Evolutionary conservation across 1,139 yeast genomes (phyloP), one percentile per base, ranked within the genome.

Genomic region (Pichia sp.): DNA sequence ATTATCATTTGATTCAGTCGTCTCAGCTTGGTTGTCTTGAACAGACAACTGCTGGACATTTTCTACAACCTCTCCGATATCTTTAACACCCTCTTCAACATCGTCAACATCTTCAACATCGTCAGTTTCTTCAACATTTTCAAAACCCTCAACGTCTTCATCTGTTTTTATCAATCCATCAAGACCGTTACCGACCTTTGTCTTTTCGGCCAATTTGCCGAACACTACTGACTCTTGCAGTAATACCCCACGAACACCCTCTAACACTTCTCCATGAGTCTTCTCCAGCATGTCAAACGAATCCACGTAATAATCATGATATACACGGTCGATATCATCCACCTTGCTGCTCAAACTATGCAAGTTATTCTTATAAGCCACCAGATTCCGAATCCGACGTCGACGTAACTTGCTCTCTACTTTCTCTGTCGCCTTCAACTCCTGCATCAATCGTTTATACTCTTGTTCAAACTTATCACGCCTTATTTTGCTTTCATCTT

Each of bases 131-230:
- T 32, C 33, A 1, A 23, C 23, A 6, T 31, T 37, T 13, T 40
- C 51, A 14, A 54, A 55, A 27, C 50, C 54, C 7, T 54, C 60
- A 5, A 56, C 34, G 2, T 27, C 19, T 8, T 25, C 33, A 11
- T 33, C 33, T 31, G 6, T 41, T 61, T 18, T 11, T 31, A 79
- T 63, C 40, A 86, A 63, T 23, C 74, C 80, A 55, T 86, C 94
- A 31, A 85, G 62, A 0, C 94, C 95, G 18, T 91, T 91, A 9
- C 94, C 95, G 10, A 83, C 72, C 87, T 89, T 81, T 8, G 94
- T 93, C 57, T 86, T 86, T 43, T 79, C 70, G 0, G 95, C 94
- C 27, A 87, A 76, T 18, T 84, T 81, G 55, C 84, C 95, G 52
- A 77, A 80, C 6, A 86, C 76, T 54, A 85, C 93, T 26, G 87